Evolutionary conservation across 1,139 yeast genomes (phyloP), one percentile per base, ranked within the genome.

Genomic region (Pichia sp.): DNA sequence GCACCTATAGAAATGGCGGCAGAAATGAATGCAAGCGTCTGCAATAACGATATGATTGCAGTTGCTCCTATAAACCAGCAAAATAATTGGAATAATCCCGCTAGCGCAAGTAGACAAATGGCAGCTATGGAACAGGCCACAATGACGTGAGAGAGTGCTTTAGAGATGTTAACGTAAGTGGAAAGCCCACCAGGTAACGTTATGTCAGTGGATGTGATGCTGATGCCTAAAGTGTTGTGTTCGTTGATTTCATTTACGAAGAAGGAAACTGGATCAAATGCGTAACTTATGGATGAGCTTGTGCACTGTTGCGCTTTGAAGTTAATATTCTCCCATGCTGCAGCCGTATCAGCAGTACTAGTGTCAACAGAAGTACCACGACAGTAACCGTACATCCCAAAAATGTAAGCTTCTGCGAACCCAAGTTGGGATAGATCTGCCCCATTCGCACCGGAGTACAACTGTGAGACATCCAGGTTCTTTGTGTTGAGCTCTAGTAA

Each of bases 301-400:
- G 77, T 69, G 60, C 88, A 82, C 62, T 67, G 72, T n/a, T 77
- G 71, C 44, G 67, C 68, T 30, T 60, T 60, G 32, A 69, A 59
- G 39, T 65, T 54, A 17, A 62, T 53, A 41, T 35, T 33, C 20
- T 37, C 40, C 41, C 42, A 35, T 3, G 30, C 23, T 9, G 35
- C 24, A 14, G 40, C 39, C n/a, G n/a, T n/a, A n/a, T n/a, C n/a
- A n/a, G n/a, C n/a, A n/a, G n/a, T n/a, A n/a, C n/a, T n/a, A n/a
- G n/a, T n/a, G n/a, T n/a, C n/a, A n/a, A n/a, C n/a, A n/a, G n/a
- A n/a, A n/a, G n/a, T n/a, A n/a, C n/a, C n/a, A n/a, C n/a, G n/a
- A n/a, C n/a, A n/a, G n/a, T n/a, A n/a, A n/a, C n/a, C n/a, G n/a
- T n/a, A n/a, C n/a, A n/a, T n/a, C n/a, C n/a, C n/a, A n/a, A n/a